These are phyloP conservation scores for Colletotrichum eremochloae DNA, from an alignment of 2,329 filamentous ascomycete species.

Conservation along the genomic window DNA sequence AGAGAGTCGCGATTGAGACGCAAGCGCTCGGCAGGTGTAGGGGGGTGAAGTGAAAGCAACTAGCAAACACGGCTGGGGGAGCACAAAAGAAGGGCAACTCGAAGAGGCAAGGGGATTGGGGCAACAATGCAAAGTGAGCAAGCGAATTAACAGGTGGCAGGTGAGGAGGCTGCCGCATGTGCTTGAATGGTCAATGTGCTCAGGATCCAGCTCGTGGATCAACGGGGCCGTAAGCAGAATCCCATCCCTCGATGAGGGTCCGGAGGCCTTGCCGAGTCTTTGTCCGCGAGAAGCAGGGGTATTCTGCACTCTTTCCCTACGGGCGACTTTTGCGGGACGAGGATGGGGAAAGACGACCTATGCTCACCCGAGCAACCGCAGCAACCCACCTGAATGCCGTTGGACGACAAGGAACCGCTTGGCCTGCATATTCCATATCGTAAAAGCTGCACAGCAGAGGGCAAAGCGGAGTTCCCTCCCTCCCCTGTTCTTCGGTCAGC, in stretches of 20 bases:
- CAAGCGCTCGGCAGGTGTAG: not conserved
- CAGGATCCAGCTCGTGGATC: not conserved
- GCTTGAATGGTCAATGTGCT: conserved; percentile 15
- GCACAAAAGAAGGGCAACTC: not conserved
- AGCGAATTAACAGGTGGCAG: not conserved
- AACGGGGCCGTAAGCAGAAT: conserved; percentile 12
- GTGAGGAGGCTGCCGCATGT: conserved; percentile 11
- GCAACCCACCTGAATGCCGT: not conserved
- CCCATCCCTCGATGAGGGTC: not conserved
- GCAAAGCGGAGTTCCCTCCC: not conserved
- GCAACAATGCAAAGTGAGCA: conserved; percentile 5
- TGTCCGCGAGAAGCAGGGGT: not conserved
- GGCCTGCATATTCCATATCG: conserved; percentile 1
- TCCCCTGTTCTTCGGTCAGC: not conserved
- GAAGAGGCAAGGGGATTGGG: not conserved
- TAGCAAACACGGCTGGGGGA: conserved; percentile 8
- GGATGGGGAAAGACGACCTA: not conserved
- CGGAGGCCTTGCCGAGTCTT: not conserved
- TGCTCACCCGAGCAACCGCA: not conserved
- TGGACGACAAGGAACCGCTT: conserved; percentile 13
- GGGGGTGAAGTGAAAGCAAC: not conserved
- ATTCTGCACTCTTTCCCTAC: not conserved
- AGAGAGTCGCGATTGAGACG: not conserved
- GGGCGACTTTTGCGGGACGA: not conserved
- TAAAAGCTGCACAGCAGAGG: not conserved